Percentiles rank a stretch among this genome's conserved stretches.
These are phyloP conservation scores for Aspergillus ochraceus DNA, from an alignment of 2,329 filamentous ascomycete species.

Conservation along the genomic window DNA sequence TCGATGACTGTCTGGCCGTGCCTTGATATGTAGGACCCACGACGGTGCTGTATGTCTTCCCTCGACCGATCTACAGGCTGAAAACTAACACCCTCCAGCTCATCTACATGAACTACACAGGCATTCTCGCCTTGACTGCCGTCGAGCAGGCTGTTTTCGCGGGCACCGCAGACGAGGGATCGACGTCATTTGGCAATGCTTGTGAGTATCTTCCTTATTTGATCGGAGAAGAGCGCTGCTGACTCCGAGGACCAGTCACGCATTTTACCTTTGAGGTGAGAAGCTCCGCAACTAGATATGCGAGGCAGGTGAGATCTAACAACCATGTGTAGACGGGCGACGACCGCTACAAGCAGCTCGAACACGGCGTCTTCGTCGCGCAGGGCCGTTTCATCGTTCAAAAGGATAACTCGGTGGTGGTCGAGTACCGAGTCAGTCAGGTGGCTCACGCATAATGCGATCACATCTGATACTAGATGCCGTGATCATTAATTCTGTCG, in stretches of 20 bases:
- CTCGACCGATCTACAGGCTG: not conserved
- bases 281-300: not conserved
- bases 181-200: slow-evolving; percentile 40
- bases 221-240: not conserved
- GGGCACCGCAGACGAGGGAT: slow-evolving; percentile 30
- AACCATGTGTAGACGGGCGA: slow-evolving; percentile 37
- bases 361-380: slow-evolving; percentile 42
- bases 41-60: slow-evolving; percentile 30
- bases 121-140: slow-evolving; percentile 37
- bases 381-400: slow-evolving; percentile 42
- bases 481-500: not conserved
- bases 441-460: slow-evolving; percentile 26
- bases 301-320: not conserved
- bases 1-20: slow-evolving; percentile 1
- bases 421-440: slow-evolving; percentile 46
- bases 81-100: slow-evolving; percentile 19
- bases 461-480: not conserved
- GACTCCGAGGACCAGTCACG: slow-evolving; percentile 27
- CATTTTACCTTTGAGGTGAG: slow-evolving; percentile 40
- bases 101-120: slow-evolving; percentile 44
- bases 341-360: slow-evolving; percentile 42
- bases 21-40: slow-evolving; percentile 25
- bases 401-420: slow-evolving; percentile 36
- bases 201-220: slow-evolving; percentile 31
- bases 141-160: slow-evolving; percentile 34